Conservation (phyloP, 306 rosid genomes). For the Dalbergia cultrata region DNA sequence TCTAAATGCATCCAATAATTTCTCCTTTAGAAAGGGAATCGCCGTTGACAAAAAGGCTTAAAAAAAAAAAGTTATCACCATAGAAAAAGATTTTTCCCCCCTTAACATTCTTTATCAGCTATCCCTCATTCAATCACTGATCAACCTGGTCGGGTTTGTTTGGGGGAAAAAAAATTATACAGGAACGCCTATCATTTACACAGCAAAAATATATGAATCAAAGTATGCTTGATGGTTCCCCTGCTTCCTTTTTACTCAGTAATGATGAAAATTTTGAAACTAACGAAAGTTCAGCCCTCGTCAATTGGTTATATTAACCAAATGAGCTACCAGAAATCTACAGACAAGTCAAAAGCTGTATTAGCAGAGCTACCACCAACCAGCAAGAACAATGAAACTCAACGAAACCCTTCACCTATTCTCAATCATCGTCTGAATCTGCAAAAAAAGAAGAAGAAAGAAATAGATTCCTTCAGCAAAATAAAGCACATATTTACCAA, state of each 20-base stretch:
- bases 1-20: too few relatives aligned
- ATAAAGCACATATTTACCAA: constrained; percentile 3
- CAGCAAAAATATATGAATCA: constrained; percentile 55
- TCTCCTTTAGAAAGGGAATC: neutral
- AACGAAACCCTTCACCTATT: constrained; percentile 58
- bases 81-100: neutral
- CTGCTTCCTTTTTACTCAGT: constrained; percentile 50
- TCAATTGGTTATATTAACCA: constrained; percentile 52
- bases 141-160: constrained; percentile 46
- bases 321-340: constrained; percentile 52
- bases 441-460: constrained; percentile 49
- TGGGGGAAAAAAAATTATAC: constrained; percentile 62
- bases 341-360: constrained; percentile 53
- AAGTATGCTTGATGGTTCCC: constrained; percentile 47
- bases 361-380: constrained; percentile 55
- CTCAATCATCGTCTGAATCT: constrained; percentile 93
- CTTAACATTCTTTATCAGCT: constrained; percentile 32
- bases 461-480: constrained; percentile 30
- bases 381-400: constrained; percentile 44
- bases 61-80: too few relatives aligned
- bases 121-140: constrained; percentile 47
- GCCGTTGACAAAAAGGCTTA: too few relatives aligned
- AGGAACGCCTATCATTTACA: constrained; percentile 67
- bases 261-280: constrained; percentile 52
- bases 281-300: constrained; percentile 49